Evolutionary conservation across 2,329 filamentous ascomycete species (phyloP).

Genomic region (Trichophyton rubrum): DNA sequence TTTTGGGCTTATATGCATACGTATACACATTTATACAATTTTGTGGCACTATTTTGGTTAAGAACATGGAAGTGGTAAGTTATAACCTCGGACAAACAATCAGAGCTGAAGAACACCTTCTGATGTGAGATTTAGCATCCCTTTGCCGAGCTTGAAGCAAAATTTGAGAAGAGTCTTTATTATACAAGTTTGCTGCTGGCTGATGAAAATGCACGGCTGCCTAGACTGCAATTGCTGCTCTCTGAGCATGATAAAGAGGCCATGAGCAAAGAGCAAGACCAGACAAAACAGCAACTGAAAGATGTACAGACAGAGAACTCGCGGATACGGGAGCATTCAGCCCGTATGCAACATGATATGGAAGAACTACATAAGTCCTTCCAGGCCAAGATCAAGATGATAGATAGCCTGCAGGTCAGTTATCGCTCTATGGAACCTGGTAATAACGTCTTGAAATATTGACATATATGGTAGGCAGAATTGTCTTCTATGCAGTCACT

Average conservation of each 20-base stretch:
- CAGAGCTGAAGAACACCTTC: background rate
- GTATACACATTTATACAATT: background rate
- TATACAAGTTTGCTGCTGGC: background rate
- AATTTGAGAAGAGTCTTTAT: slow-evolving; percentile 2
- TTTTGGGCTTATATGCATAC: background rate
- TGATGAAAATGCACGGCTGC: slow-evolving; percentile 4
- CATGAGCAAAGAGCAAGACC: background rate
- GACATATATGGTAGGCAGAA: slow-evolving; percentile 34
- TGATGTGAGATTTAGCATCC: background rate
- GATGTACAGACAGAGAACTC: background rate
- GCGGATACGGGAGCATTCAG: background rate
- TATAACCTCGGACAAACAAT: background rate
- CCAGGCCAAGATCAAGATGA: slow-evolving; percentile 41
- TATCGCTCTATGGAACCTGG: slow-evolving; percentile 16
- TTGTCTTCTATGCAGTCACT: slow-evolving; percentile 54
- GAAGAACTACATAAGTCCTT: slow-evolving; percentile 21
- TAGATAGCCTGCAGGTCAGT: slow-evolving; percentile 42
- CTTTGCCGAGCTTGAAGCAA: slow-evolving; percentile 2
- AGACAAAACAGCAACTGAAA: background rate
- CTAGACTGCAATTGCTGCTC: slow-evolving; percentile 2
- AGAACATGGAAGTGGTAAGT: background rate
- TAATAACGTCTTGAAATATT: slow-evolving; percentile 11
- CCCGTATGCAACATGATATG: background rate
- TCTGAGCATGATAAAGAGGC: slow-evolving; percentile 7
- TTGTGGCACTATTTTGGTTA: background rate